A percentile compares a stretch with the other conserved stretches of the same genome.
Conservation (phyloP, 164 flowering plant species). For the Nelumbo lutea region DNA sequence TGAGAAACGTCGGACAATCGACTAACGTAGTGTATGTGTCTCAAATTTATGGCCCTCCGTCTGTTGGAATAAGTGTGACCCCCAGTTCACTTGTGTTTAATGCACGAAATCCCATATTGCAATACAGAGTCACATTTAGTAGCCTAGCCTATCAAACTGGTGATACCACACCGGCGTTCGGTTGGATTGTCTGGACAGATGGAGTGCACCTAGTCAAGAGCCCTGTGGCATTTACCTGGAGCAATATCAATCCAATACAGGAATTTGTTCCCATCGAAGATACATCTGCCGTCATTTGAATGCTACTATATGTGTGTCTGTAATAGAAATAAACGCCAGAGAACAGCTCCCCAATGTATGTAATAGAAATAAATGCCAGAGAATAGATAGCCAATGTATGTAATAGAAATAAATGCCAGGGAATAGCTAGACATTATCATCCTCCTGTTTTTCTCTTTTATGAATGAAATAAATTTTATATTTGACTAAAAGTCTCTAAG, state of each 20-base stretch:
- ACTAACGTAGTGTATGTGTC: slow-evolving; percentile 2
- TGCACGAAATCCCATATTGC: slow-evolving; percentile 33
- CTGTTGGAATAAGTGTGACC: slow-evolving; percentile 40
- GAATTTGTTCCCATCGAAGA: no score
- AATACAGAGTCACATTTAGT: slow-evolving; percentile 47
- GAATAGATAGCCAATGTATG: no score
- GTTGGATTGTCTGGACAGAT: slow-evolving; percentile 56
- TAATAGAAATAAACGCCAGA: no score
- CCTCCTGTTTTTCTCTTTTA: no score
- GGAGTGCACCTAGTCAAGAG: slow-evolving; percentile 51
- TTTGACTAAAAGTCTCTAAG: no score
- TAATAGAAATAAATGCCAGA: no score
- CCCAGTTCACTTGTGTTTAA: slow-evolving; percentile 39
- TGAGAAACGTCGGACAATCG: slow-evolving; percentile 13
- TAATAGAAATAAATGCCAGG: no score
- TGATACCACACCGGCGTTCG: slow-evolving; percentile 31
- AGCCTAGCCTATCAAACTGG: slow-evolving; percentile 28
- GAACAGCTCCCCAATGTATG: no score
- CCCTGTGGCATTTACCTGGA: slow-evolving; percentile 59
- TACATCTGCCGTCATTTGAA: no score
- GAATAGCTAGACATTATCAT: no score
- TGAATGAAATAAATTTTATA: no score
- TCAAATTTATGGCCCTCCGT: not conserved
- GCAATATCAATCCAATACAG: not conserved
- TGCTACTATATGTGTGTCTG: no score